Base-by-base conservation (phyloP, 139 green algal species). In the Bryopsis sp. region DNA sequence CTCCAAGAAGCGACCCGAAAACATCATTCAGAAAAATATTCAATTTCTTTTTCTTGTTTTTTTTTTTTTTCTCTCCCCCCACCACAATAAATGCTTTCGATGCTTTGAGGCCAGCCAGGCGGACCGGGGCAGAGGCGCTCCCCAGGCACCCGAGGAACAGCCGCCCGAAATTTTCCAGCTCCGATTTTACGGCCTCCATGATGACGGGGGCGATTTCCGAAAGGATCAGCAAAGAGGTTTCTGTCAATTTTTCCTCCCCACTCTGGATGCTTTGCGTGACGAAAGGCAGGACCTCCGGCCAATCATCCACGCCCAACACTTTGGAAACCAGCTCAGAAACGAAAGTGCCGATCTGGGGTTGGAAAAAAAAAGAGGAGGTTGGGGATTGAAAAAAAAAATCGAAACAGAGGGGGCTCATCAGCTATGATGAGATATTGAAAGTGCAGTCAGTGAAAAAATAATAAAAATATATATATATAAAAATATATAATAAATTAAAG, bases 261-360 rank as follows among this genome's bases (percentile, higher is more conserved):
- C 6, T 33, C 32, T 47, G 6, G 37, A 69, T 69, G 8, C 24
- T 57, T 15, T 57, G 35, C 3, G 6, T 32, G 6, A 69, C 11
- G 54, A 69, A 69, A 4, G 62, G 62, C 24, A 69, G 24, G 6
- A 69, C 7, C 26, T 69, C 36, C 29, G 62, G 62, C 62, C 62
- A 69, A 37, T 26, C 37, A 24, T 69, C 62, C 3, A 57, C 29
- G 4, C 62, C 62, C 26, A 69, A 19, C 5, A 69, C 43, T 36
- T 69, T 69, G 6, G 38, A 69, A 35, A 58, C 37, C 37, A 69
- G 37, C 35, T 69, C 62, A 15, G 62, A 35, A 5, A 69, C n/a
- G 8, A 69, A 5, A 35, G 11, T 19, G 11, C 43, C 43, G 19
- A 19, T 54, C 43, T 54, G 43, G n/a, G n/a, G n/a, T n/a, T n/a